These are phyloP conservation scores for Arthrobotrys sphaeroides DNA, from an alignment of 2,329 filamentous ascomycete genomes.

Conservation along the genomic window DNA sequence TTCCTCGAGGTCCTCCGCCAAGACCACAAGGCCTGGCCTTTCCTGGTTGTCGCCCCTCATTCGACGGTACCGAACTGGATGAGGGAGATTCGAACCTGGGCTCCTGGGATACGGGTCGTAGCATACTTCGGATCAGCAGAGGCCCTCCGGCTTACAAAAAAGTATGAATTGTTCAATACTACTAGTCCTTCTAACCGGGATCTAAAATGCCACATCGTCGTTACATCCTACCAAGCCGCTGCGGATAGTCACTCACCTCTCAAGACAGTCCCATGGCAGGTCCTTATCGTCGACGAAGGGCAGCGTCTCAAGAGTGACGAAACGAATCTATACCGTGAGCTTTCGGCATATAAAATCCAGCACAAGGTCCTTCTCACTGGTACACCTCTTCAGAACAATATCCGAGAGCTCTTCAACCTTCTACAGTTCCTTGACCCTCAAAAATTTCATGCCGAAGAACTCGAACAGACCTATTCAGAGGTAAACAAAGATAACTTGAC, in stretches of 20 bases:
- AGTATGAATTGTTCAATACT: constrained; percentile 83
- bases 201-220: constrained; percentile 87
- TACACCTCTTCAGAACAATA: constrained; percentile 95
- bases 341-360: constrained; percentile 77
- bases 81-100: constrained; percentile 93
- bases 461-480: constrained; percentile 80
- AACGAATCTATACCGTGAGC: constrained; percentile 78
- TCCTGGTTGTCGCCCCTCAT: constrained; percentile 91
- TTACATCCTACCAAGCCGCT: constrained; percentile 93
- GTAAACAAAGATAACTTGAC: constrained; percentile 83
- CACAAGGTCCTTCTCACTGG: constrained; percentile 86
- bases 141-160: constrained; percentile 75
- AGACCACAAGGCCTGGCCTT: constrained; percentile 80
- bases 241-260: constrained; percentile 76
- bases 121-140: constrained; percentile 84
- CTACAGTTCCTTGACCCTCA: constrained; percentile 86
- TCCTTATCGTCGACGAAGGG: constrained; percentile 91
- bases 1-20: constrained; percentile 56
- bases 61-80: constrained; percentile 88
- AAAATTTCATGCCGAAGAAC: constrained; percentile 72
- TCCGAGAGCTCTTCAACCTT: constrained; percentile 93
- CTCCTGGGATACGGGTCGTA: constrained; percentile 84
- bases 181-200: constrained; percentile 65
- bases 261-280: constrained; percentile 79
- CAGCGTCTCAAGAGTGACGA: constrained; percentile 94